Evolutionary conservation across 129 eudicot species (phyloP).

Genomic region (Mikania micrantha): DNA sequence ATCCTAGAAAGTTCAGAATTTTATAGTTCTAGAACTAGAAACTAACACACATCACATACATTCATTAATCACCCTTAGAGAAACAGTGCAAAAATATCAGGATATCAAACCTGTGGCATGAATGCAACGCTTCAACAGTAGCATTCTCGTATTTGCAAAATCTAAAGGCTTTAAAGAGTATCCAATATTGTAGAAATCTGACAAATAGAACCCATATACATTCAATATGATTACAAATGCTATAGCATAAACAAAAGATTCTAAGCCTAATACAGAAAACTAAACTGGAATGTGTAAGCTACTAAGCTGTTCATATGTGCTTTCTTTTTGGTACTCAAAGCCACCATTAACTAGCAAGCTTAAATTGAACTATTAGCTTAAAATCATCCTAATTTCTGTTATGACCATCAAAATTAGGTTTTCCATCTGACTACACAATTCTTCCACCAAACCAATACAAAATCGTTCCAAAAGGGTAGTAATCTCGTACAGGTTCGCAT

Average conservation of each 20-base stretch:
- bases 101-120: slow-evolving; percentile 82
- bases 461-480: neutral
- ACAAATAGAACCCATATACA: slow-evolving; percentile 12
- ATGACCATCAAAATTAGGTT: slow-evolving; percentile 4
- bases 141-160: slow-evolving; percentile 29
- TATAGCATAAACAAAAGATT: too few species aligned
- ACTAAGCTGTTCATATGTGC: neutral
- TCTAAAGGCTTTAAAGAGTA: slow-evolving; percentile 24
- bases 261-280: too few species aligned
- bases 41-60: neutral
- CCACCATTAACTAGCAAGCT: neutral
- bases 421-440: neutral
- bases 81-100: neutral
- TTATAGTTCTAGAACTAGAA: too few species aligned
- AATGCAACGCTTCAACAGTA: slow-evolving; percentile 38
- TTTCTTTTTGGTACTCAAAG: neutral
- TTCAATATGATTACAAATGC: neutral
- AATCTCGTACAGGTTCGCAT: neutral
- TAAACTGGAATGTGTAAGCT: neutral
- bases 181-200: slow-evolving; percentile 35
- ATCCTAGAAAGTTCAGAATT: too few species aligned
- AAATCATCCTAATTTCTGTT: neutral
- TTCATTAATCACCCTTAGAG: neutral
- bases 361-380: neutral
- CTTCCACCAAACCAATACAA: neutral